phyloP scores from a whole-genome alignment of 192 early-diverging fungal species.

The Entomortierella parvispora region DNA sequence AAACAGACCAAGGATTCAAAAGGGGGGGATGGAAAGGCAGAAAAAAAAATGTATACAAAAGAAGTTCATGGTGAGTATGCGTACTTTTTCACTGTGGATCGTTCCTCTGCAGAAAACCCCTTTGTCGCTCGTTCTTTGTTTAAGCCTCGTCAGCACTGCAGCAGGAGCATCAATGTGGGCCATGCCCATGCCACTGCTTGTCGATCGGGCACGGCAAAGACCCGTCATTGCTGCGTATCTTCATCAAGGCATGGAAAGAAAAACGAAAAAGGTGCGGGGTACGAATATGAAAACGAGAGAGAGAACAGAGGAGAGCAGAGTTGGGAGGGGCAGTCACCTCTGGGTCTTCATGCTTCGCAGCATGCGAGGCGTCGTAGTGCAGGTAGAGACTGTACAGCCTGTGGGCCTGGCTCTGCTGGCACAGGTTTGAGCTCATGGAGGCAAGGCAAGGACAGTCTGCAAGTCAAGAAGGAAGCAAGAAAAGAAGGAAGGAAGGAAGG shows the following conservation, averaged over 20 bases:
- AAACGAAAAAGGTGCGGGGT: background rate
- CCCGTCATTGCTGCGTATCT: no score
- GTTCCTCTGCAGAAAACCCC: background rate
- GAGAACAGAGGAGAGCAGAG: background rate
- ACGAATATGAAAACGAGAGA: background rate
- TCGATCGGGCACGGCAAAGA: background rate
- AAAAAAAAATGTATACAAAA: background rate
- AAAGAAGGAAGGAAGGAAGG: background rate
- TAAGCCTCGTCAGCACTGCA: background rate
- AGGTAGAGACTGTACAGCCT: constrained; percentile 50
- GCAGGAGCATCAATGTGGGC: no score
- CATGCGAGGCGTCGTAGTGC: constrained; percentile 48
- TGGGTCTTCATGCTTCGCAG: constrained; percentile 53
- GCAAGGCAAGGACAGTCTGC: background rate
- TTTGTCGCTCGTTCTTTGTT: background rate
- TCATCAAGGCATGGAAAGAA: no score
- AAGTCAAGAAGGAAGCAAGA: background rate
- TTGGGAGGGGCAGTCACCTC: constrained; percentile 43
- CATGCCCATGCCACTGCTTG: background rate
- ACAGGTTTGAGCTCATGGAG: constrained; percentile 52
- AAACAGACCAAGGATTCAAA: background rate
- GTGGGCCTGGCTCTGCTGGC: constrained; percentile 52
- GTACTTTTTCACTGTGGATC: background rate
- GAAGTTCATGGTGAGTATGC: background rate
- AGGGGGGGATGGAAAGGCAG: background rate